A percentile compares a stretch with the other conserved stretches of the same genome.
phyloP scores from a whole-genome alignment of 2,329 filamentous ascomycete species.

The Phaeosphaeriaceae sp. region DNA sequence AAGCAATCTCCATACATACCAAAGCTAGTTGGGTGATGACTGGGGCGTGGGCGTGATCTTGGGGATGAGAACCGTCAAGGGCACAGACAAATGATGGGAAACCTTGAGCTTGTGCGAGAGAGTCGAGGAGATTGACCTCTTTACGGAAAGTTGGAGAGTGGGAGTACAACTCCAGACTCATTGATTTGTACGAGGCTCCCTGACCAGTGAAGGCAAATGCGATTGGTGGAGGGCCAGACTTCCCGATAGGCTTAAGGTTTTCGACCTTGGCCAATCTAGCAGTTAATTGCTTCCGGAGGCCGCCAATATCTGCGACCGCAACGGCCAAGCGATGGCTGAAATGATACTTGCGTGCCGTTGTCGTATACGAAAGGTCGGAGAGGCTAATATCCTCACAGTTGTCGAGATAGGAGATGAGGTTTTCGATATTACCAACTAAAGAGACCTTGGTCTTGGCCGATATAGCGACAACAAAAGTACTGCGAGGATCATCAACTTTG shows the following conservation, averaged over 20 bases:
- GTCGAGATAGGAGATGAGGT: slow-evolving; percentile 54
- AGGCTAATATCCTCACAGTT: slow-evolving; percentile 54
- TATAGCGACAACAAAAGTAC: slow-evolving; percentile 56
- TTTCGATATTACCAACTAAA: slow-evolving; percentile 58
- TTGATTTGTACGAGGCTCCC: slow-evolving; percentile 58
- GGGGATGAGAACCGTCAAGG: slow-evolving; percentile 46
- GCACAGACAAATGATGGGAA: slow-evolving; percentile 59
- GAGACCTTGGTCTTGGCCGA: slow-evolving; percentile 59
- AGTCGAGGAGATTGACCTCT: slow-evolving; percentile 58
- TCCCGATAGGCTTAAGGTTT: slow-evolving; percentile 55
- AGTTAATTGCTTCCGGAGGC: slow-evolving; percentile 11
- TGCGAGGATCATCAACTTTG: slow-evolving; percentile 52
- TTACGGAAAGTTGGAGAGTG: slow-evolving; percentile 54
- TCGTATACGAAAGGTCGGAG: slow-evolving; percentile 58
- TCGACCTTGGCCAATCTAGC: no score
- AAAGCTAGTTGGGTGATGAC: not conserved
- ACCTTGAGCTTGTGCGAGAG: slow-evolving; percentile 53
- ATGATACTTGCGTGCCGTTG: slow-evolving; percentile 59
- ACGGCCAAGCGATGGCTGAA: slow-evolving; percentile 60
- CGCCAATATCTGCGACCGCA: slow-evolving; percentile 53
- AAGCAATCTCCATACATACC: not conserved
- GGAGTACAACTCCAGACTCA: slow-evolving; percentile 57
- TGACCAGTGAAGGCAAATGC: slow-evolving; percentile 61
- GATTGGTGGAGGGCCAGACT: slow-evolving; percentile 60
- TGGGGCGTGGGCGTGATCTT: not conserved